A percentile compares a stretch with the other conserved stretches of the same genome.
Conservation (phyloP, 805 yeast genomes). For the Maudiozyma serrabonitensis region DNA sequence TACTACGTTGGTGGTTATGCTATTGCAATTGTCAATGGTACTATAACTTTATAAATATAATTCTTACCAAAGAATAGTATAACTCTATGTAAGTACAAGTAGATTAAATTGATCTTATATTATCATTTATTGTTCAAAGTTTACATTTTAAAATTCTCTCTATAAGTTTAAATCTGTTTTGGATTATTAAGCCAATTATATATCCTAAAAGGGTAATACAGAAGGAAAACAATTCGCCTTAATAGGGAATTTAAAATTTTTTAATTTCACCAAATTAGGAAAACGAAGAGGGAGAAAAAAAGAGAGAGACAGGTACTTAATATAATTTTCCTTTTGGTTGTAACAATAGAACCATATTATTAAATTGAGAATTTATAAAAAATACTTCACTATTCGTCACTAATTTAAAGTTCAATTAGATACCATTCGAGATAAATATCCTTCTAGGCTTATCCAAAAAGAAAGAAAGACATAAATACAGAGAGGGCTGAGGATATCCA, state of each 20-base stretch:
- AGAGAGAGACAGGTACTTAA: not conserved
- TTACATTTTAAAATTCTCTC: not conserved
- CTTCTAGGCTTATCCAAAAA: no score
- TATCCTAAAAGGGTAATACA: not conserved
- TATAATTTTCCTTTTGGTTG: no score
- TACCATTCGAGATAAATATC: no score
- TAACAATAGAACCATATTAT: no score
- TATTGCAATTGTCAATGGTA: conserved; percentile 31
- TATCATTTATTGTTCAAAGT: no score
- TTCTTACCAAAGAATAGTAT: not conserved
- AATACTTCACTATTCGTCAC: no score
- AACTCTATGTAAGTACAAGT: not conserved
- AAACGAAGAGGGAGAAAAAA: not conserved
- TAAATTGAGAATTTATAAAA: no score
- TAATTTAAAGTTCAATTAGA: no score
- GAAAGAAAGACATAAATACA: no score
- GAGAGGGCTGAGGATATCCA: no score
- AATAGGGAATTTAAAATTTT: not conserved
- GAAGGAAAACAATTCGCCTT: not conserved
- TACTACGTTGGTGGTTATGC: conserved; percentile 35
- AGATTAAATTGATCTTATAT: not conserved
- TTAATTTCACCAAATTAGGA: not conserved
- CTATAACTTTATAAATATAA: conserved; percentile 5
- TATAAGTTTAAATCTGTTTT: not conserved
- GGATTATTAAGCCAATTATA: not conserved